phyloP scores from a whole-genome alignment of 805 yeast species.

The Kluyveromyces dobzhanskii region DNA sequence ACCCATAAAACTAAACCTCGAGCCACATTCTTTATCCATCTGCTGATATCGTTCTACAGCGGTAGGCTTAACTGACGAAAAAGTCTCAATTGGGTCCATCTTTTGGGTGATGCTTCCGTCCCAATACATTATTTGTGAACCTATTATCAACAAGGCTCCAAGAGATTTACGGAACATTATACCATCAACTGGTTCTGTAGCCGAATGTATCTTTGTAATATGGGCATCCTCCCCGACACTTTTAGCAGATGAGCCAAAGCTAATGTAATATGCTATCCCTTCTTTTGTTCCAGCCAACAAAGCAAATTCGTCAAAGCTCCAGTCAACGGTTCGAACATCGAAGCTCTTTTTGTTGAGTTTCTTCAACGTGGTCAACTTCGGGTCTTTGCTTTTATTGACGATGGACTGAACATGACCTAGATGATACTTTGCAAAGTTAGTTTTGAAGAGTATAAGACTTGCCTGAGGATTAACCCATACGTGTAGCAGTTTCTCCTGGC shows the following conservation, averaged over 20 bases:
- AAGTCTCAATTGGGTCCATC: constrained; percentile 7
- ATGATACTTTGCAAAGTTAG: constrained; percentile 26
- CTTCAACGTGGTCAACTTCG: constrained; percentile 7
- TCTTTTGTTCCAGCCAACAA: constrained; percentile 19
- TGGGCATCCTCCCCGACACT: constrained; percentile 9
- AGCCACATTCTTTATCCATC: constrained; percentile 26
- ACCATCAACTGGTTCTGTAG: constrained; percentile 20
- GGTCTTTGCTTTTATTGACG: constrained; percentile 1
- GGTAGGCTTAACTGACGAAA: constrained; percentile 25
- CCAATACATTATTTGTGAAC: constrained; percentile 19
- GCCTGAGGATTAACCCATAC: constrained; percentile 22
- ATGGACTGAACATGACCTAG: constrained; percentile 12
- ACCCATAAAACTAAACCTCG: constrained; percentile 23
- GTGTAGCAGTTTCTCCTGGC: constrained; percentile 15
- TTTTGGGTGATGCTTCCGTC: constrained; percentile 1
- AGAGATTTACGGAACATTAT: constrained; percentile 9
- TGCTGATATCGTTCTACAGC: constrained; percentile 34
- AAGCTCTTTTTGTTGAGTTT: constrained; percentile 17
- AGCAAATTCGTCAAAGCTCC: constrained; percentile 12
- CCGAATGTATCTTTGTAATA: constrained; percentile 9
- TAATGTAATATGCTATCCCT: constrained; percentile 17
- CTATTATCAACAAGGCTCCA: constrained; percentile 17
- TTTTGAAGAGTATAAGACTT: constrained; percentile 18
- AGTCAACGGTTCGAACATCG: constrained; percentile 17
- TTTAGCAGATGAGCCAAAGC: constrained; percentile 3